Base-by-base conservation (phyloP, 495 filamentous ascomycete species). In the Articulospora tetracladia region DNA sequence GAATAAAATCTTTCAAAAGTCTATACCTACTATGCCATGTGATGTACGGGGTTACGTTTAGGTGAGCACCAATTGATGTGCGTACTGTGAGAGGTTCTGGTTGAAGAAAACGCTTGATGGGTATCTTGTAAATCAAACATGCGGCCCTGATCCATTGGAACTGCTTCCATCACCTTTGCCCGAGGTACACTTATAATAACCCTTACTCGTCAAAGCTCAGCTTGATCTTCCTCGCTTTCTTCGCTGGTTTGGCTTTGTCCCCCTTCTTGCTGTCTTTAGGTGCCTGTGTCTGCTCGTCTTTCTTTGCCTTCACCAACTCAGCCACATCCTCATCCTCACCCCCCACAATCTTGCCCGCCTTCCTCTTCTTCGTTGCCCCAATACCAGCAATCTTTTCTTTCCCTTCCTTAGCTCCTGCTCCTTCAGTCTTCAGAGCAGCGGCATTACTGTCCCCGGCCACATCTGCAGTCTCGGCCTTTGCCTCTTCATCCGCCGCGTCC, bases 171-270 rank as follows among this genome's bases (percentile, higher is more conserved):
- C 30, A 32, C 30, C 30, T 6, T 13, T 13, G 13, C 30, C 30
- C 30, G 13, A 32, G 30, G 6, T 32, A 32, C 13, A 13, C 30
- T 32, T 32, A 4, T 32, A 32, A 32, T 6, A n/a, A 7, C 17
- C 39, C 15, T 44, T 17, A 44, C 3, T 83, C 81, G 2, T 74
- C 77, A 69, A 84, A 84, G 67, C 81, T 83, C 47, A 84, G 72
- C 73, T 83, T 82, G 57, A 84, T 77, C 70, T 84, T 83, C 1
- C 75, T 82, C 0, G 75, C 74, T 64, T 79, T 79, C 60, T 78
- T 80, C 63, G 51, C 56, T 24, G 24, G 17, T 26, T 65, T 68
- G 17, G 57, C 54, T 30, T 60, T 65, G 28, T 76, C 77, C 24
- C 57, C 48, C 36, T 62, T 69, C 36, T 69, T 66, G 20, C 48